Evolutionary conservation across 306 rosid species (phyloP).

Genomic region (Castanea mollissima): DNA sequence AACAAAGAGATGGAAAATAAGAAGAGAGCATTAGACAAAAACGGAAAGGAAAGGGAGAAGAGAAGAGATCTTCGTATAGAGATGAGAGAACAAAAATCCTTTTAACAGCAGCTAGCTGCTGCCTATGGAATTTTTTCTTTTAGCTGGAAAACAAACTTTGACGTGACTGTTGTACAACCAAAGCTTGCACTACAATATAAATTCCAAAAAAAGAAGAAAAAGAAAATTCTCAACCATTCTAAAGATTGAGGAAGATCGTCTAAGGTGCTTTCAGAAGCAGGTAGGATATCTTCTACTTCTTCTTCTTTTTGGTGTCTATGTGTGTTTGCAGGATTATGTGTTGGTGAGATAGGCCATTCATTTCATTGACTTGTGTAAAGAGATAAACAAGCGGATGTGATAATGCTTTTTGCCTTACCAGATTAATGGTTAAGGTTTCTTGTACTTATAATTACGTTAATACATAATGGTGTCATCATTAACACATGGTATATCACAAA

Average conservation of each 20-base stretch:
- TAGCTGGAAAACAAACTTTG: slow-evolving; percentile 1
- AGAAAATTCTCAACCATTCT: too few species aligned
- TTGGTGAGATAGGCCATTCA: too few species aligned
- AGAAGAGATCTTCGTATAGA: too few species aligned
- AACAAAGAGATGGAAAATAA: slow-evolving; percentile 14
- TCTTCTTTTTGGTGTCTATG: neutral
- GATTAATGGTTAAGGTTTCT: too few species aligned
- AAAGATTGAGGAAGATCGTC: neutral
- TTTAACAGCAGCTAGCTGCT: neutral
- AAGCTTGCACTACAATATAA: neutral
- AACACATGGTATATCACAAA: too few species aligned
- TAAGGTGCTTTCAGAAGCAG: slow-evolving; percentile 9
- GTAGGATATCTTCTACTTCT: neutral
- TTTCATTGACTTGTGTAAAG: too few species aligned
- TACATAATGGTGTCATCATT: too few species aligned
- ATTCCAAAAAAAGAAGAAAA: neutral
- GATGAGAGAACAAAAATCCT: neutral
- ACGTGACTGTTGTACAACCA: slow-evolving; percentile 6
- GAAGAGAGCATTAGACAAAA: neutral
- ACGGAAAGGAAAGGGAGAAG: too few species aligned
- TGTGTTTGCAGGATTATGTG: too few species aligned
- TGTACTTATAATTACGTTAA: too few species aligned
- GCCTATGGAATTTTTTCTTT: slow-evolving; percentile 2
- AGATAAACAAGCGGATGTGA: too few species aligned
- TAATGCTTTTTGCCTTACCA: too few species aligned